Base-by-base conservation (phyloP, 192 early-diverging fungal species). In the Coemansia aciculifera region DNA sequence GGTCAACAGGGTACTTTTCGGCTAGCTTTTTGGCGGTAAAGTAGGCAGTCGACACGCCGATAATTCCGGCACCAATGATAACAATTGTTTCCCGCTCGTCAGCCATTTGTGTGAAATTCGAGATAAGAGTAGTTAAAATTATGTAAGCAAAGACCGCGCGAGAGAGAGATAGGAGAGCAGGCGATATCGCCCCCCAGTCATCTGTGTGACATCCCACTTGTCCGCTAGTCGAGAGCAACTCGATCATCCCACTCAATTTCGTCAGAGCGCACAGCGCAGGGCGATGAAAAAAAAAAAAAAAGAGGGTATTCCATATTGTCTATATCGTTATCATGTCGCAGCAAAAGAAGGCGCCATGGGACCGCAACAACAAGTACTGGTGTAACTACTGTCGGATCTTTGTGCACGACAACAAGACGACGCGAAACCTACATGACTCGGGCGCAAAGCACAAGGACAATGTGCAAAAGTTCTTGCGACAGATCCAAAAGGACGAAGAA, bases 391-490 rank as follows among this genome's bases (percentile, higher is more conserved):
- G 93, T 81, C 82, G 87, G 73, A 90, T 91, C 39, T 93, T 86
- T 71, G 85, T 95, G 51, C 84, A 86, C 15, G 91, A 95, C 74
- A 95, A 95, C 84, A 91, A 69, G n/a, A 79, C 88, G 88, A 87
- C 85, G 34, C 85, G 89, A 12, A 62, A 64, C 39, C 86, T 88
- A 48, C 94, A 95, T 66, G 94, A 95, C 59, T 82, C 65, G 19
- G 94, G 92, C 13, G 82, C 78, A 40, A 90, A 91, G 43, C 94
- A 95, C 83, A 94, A 92, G 73, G 90, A 91, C n/a, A 91, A 90
- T 71, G 88, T 92, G 2, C 89, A 91, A 67, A 81, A 83, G 37
- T 93, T 90, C 67, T 61, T 95, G 43, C 87, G 89, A 23, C 83
- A 90, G 51, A 84, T 91, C 31, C 83, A 87, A 48, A 88, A 88